Conservation (phyloP, 306 rosid species). For the Cyclanthera cordifolia region DNA sequence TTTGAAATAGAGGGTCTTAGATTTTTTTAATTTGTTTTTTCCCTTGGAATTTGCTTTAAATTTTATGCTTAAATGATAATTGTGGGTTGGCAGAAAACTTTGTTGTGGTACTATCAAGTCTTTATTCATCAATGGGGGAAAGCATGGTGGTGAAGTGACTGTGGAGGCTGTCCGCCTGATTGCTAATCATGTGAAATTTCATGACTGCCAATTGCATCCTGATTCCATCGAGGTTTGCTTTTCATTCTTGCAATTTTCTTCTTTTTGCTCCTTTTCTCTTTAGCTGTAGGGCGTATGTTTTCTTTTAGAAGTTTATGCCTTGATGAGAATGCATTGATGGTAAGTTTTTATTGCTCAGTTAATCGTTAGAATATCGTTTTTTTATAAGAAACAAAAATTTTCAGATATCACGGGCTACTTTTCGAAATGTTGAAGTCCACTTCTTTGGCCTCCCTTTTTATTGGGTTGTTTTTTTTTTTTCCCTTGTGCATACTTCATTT, state of each 20-base stretch:
- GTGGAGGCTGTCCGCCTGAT: constrained; percentile 82
- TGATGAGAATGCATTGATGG: not conserved
- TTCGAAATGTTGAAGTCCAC: not conserved
- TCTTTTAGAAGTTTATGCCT: not conserved
- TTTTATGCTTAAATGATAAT: not conserved
- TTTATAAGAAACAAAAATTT: too few species aligned
- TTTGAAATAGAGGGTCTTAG: not conserved
- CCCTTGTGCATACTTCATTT: too few species aligned
- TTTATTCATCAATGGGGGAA: constrained; percentile 69
- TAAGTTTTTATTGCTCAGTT: not conserved
- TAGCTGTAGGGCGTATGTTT: not conserved
- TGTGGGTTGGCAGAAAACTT: constrained; percentile 48
- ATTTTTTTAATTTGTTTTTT: not conserved
- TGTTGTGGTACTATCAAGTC: constrained; percentile 65
- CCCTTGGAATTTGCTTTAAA: not conserved
- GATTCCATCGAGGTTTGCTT: constrained; percentile 57
- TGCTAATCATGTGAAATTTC: constrained; percentile 65
- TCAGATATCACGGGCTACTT: not conserved
- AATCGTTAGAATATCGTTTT: not conserved
- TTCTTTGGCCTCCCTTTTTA: not conserved
- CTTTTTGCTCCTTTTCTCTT: not conserved
- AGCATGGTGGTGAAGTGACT: constrained; percentile 84
- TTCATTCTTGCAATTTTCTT: not conserved
- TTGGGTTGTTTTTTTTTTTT: not conserved
- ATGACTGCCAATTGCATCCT: constrained; percentile 70